Conservation (phyloP, 2,329 filamentous ascomycete species). For the Trichoderma sp. region DNA sequence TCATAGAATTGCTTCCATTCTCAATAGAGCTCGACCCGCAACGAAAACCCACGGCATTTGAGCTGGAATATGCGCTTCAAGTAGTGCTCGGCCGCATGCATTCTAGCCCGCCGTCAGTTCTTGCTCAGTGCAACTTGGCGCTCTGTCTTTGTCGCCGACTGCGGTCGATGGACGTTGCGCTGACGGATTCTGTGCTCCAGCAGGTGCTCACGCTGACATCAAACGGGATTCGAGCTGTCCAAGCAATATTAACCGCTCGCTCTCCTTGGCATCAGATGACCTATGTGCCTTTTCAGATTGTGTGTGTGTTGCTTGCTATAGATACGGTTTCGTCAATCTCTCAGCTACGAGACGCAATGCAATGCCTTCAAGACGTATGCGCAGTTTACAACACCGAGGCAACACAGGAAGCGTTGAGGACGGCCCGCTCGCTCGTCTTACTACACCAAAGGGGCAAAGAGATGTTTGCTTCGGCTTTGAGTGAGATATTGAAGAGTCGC, state of each 20-base stretch:
- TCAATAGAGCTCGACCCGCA: constrained; percentile 2
- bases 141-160: constrained; percentile 2
- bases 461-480: constrained; percentile 9
- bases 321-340: constrained; percentile 8
- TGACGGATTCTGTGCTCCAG: constrained; percentile 3
- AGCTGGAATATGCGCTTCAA: not conserved
- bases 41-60: not conserved
- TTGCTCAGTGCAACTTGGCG: constrained; percentile 8
- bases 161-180: not conserved
- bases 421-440: not conserved
- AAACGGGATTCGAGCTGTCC: not conserved
- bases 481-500: not conserved
- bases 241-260: not conserved
- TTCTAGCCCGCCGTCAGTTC: not conserved
- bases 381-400: not conserved
- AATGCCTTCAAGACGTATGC: not conserved
- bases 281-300: constrained; percentile 4
- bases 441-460: constrained; percentile 2
- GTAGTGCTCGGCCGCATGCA: not conserved
- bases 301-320: constrained; percentile 7
- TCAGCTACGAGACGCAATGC: not conserved
- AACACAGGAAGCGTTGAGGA: not conserved
- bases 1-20: constrained; percentile 4
- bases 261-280: constrained; percentile 9
- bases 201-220: constrained; percentile 1